Percentiles rank a stretch among this genome's conserved stretches.
phyloP scores from a whole-genome alignment of 306 rosid species.

The Lagenaria siceraria region DNA sequence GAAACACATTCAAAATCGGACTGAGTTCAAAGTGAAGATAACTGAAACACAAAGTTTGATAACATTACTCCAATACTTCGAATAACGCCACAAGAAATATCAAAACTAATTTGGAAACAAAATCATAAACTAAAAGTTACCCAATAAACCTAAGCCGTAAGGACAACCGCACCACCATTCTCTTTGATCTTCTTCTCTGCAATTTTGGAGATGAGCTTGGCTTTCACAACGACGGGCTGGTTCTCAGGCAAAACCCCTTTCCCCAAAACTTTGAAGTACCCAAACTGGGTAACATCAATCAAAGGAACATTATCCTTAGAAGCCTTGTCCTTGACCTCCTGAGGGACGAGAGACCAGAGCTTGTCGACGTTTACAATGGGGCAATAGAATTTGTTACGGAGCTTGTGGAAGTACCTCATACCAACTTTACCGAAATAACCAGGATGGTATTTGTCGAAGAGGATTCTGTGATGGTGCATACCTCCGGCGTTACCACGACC shows the following conservation, averaged over 20 bases:
- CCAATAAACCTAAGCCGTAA: slow-evolving; percentile 40
- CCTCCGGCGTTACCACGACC: slow-evolving; percentile 84
- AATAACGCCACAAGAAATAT: background rate
- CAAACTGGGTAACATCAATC: slow-evolving; percentile 55
- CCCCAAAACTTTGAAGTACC: slow-evolving; percentile 66
- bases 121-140: slow-evolving; percentile 4
- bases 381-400: slow-evolving; percentile 49
- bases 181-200: slow-evolving; percentile 80
- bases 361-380: slow-evolving; percentile 65
- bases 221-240: slow-evolving; percentile 55
- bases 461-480: slow-evolving; percentile 76
- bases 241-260: slow-evolving; percentile 54
- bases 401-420: slow-evolving; percentile 72
- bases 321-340: slow-evolving; percentile 46
- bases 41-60: background rate
- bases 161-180: slow-evolving; percentile 66
- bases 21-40: background rate
- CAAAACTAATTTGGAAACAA: background rate
- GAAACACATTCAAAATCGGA: background rate
- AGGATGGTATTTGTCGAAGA: slow-evolving; percentile 76
- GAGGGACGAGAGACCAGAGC: slow-evolving; percentile 64
- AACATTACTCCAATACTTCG: background rate
- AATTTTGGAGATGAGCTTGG: slow-evolving; percentile 53
- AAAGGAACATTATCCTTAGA: slow-evolving; percentile 36
- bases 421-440: slow-evolving; percentile 73